Evolutionary conservation across 2,329 filamentous ascomycete species (phyloP).

Genomic region (Aaosphaeria arxii): DNA sequence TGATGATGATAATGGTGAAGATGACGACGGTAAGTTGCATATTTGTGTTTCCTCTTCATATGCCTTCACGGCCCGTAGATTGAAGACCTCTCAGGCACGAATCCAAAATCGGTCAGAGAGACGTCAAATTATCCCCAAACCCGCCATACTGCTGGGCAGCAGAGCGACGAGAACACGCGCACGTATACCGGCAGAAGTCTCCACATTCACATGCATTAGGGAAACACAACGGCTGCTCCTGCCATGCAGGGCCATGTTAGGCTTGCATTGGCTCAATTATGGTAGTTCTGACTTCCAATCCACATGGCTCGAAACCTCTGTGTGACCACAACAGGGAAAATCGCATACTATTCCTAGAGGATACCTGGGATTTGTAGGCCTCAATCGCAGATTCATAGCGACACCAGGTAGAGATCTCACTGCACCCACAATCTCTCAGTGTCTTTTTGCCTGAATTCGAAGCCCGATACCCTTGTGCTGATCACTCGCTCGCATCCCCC

Average conservation of each 20-base stretch:
- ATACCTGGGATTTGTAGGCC: too few species aligned
- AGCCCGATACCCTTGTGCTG: conserved; percentile 8
- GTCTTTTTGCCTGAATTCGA: conserved; percentile 19
- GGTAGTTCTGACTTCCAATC: neutral
- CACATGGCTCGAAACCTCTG: too few species aligned
- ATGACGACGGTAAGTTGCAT: conserved; percentile 3
- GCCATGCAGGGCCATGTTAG: conserved; percentile 13
- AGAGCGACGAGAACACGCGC: conserved; percentile 6
- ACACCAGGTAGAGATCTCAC: too few species aligned
- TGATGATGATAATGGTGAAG: too few species aligned
- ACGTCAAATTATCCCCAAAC: conserved; percentile 13
- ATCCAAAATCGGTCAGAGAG: conserved; percentile 12
- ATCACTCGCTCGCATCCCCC: conserved; percentile 17
- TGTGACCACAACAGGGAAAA: neutral
- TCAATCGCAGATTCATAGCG: too few species aligned
- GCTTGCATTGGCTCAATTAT: conserved; percentile 17
- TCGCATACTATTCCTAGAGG: conserved; percentile 4
- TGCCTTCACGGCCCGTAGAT: conserved; percentile 21
- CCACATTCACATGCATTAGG: conserved; percentile 8
- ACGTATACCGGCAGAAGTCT: conserved; percentile 23
- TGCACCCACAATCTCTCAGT: neutral
- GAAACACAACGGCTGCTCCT: conserved; percentile 7
- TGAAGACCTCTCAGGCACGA: neutral
- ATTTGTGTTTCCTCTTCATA: conserved; percentile 5
- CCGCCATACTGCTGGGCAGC: conserved; percentile 7